Base-by-base conservation (phyloP, 495 filamentous ascomycete species). In the Aspergillus sclerotioniger region DNA sequence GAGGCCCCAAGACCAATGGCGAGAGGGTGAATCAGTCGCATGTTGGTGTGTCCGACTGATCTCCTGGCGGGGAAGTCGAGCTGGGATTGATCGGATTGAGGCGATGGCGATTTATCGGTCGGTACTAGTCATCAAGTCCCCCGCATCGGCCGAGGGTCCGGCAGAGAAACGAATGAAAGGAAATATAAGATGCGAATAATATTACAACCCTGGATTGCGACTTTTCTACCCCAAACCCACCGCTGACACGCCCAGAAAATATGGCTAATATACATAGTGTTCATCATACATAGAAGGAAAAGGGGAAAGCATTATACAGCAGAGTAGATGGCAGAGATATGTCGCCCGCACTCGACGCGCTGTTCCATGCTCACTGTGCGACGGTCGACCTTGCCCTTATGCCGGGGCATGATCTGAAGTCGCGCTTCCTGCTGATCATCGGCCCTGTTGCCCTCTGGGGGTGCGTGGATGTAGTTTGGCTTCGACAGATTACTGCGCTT, bases 321-420 rank as follows among this genome's bases (percentile, higher is more conserved):
- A 12, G 74, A 73, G 70, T 92, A 98, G 13, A 98, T 88, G 13
- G 87, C 91, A 58, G 90, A 92, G 21, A 93, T 87, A 55, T 83
- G 83, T 54, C 89, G 81, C 21, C 94, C 94, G 73, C 93, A 97
- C 67, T 90, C 90, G 9, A 97, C 85, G 52, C 85, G 85, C 79
- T 98, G 94, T 73, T 96, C 92, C 61, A 96, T 77, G 62, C 78
- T 84, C 45, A 89, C 86, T 54, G 72, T 86, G 60, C 85, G 81
- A 13, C 82, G 84, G 50, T 82, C 82, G 21, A 92, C 67, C 49
- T 75, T 83, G 28, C 87, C 85, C 67, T 78, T 90, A 66, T 85
- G 84, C 61, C 82, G 76, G 33, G 93, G 92, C 59, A 94, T 92
- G 55, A 96, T 83, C 67, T 96, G 92, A 56, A 98, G 85, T 57